Evolutionary conservation across 176 grass and related monocot species (phyloP), one percentile per base, ranked within the genome.

Genomic region (Cenchrus fungigraminus): DNA sequence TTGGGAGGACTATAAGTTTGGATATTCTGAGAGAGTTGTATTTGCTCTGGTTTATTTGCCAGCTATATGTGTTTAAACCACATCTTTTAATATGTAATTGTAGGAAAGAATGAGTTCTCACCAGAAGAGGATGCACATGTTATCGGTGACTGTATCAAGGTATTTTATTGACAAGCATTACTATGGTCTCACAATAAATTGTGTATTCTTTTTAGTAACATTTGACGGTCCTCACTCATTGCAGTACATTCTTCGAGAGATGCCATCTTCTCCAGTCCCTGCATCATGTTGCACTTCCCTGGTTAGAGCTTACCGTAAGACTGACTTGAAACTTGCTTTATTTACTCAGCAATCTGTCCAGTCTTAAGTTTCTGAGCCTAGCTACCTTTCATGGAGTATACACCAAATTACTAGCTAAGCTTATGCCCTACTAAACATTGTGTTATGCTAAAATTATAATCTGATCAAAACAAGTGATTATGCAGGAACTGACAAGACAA

Each of bases 141-240:
- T 77, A 90, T 97, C 64, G 95, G 95, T 88, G 95, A 97, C 79
- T 95, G 92, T 86, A 97, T 97, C 84, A 97, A 97, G 91, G 95
- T 97, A 82, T 89, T 73, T 73, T 74, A 72, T 84, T 80, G 68
- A 9, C 76, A 80, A 63, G 32, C 4, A 9, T 79, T 78, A 65
- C 71, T 76, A 70, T 65, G 55, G 12, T 56, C 13, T 65, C 72
- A 52, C 40, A 86, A 20, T 79, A 63, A 50, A 68, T 10, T 71
- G 47, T 77, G 11, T 76, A 60, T 91, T 53, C 14, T 85, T 65
- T 69, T 59, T 22, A 77, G 19, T 81, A 76, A 47, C 64, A 57
- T 83, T 78, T 83, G 43, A 75, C 54, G 40, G 56, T 82, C 90
- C 84, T 84, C 51, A 79, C 88, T 84, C 69, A 8, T 83, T 90